Percentiles rank a stretch among this genome's conserved stretches.
phyloP scores from a whole-genome alignment of 1,284 basidiomycete genomes.

The Cutaneotrichosporon curvatum region DNA sequence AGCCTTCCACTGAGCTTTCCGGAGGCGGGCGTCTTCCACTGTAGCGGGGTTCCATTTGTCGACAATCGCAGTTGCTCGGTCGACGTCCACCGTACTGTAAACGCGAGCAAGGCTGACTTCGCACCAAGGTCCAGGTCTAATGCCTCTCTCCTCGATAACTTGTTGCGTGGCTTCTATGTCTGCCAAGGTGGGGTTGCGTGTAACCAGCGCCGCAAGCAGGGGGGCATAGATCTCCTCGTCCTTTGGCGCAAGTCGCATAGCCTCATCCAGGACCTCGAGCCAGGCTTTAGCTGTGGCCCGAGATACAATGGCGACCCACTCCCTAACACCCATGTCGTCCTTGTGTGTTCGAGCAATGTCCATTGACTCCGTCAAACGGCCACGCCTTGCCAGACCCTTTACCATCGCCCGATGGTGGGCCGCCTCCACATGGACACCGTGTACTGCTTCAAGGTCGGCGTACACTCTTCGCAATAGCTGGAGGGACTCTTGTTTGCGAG shows the following conservation, averaged over 20 bases:
- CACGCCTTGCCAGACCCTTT: conserved; percentile 2
- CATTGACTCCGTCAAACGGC: conserved; percentile 10
- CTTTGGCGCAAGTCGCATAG: too few relatives aligned
- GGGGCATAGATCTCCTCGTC: background rate
- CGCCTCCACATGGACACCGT: background rate
- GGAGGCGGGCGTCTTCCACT: too few relatives aligned
- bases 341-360: conserved; percentile 4
- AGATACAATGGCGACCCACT: conserved; percentile 9
- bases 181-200: background rate
- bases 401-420: conserved; percentile 2
- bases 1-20: too few relatives aligned
- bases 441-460: conserved; percentile 6
- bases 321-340: background rate
- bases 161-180: background rate
- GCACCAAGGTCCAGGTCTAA: conserved; percentile 4
- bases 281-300: background rate
- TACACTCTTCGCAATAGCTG: conserved; percentile 1
- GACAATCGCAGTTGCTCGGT: background rate
- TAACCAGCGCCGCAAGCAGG: too few relatives aligned
- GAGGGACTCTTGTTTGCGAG: background rate
- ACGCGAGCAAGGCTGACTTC: conserved; percentile 3
- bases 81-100: background rate
- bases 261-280: too few relatives aligned
- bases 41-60: too few relatives aligned
- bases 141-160: background rate